These are phyloP conservation scores for Syncephalastrum contaminatum DNA, from an alignment of 371 early-diverging fungal genomes.

Conservation along the genomic window DNA sequence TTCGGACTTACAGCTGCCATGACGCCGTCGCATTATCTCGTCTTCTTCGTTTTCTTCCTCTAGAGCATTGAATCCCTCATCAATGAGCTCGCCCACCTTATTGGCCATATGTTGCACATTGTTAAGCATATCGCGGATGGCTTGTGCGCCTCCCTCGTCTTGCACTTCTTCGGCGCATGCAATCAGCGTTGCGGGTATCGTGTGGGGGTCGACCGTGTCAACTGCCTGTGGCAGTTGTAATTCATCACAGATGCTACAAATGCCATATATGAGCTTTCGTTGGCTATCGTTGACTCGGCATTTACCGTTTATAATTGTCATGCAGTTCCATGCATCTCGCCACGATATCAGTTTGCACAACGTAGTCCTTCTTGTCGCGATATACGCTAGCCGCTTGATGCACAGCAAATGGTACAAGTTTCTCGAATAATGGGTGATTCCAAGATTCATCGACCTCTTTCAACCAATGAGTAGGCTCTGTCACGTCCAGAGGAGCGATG, in stretches of 20 bases:
- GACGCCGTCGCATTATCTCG: constrained; percentile 56
- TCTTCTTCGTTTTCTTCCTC: constrained; percentile 76
- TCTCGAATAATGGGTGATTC: constrained; percentile 76
- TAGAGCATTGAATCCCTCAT: constrained; percentile 66
- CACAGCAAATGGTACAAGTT: constrained; percentile 86
- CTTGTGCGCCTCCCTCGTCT: constrained; percentile 65
- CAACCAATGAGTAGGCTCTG: constrained; percentile 26
- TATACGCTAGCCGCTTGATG: constrained; percentile 88
- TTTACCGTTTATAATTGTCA: constrained; percentile 56
- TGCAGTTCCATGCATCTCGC: constrained; percentile 62
- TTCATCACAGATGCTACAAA: constrained; percentile 21
- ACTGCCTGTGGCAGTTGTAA: constrained; percentile 23
- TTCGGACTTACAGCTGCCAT: constrained; percentile 34
- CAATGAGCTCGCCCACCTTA: constrained; percentile 51
- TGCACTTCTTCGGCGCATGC: constrained; percentile 74
- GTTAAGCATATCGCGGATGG: constrained; percentile 62
- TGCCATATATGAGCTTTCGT: not conserved
- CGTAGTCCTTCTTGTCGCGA: constrained; percentile 69
- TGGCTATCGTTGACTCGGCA: not conserved
- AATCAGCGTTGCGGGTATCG: constrained; percentile 65
- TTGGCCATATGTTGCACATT: constrained; percentile 56
- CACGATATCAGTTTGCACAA: constrained; percentile 65
- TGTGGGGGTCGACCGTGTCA: constrained; percentile 50
- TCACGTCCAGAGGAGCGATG: constrained; percentile 33
- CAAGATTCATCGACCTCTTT: constrained; percentile 41